These are phyloP conservation scores for Ascochyta rabiei DNA, from an alignment of 2,329 filamentous ascomycete species.

Conservation along the genomic window DNA sequence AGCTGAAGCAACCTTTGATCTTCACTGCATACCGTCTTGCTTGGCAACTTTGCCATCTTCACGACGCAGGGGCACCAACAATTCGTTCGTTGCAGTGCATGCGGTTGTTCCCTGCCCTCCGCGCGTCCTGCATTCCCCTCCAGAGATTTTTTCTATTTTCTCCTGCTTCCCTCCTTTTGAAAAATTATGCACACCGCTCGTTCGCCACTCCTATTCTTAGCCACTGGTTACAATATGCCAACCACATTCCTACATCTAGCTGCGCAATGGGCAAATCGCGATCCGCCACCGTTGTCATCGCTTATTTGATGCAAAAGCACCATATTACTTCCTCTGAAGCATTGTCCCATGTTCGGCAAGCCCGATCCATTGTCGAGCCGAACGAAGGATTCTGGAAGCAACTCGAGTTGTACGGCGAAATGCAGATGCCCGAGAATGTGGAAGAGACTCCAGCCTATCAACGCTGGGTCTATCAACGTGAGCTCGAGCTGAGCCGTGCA, in stretches of 20 bases:
- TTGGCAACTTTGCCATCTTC: slow-evolving; percentile 46
- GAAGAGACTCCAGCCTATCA: slow-evolving; percentile 79
- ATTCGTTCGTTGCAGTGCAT: slow-evolving; percentile 3
- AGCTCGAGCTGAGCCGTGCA: slow-evolving; percentile 70
- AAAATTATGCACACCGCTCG: slow-evolving; percentile 41
- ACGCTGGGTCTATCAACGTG: slow-evolving; percentile 72
- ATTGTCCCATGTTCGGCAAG: slow-evolving; percentile 70
- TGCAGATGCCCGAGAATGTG: slow-evolving; percentile 76
- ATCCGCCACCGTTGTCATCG: slow-evolving; percentile 81
- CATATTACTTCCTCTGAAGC: slow-evolving; percentile 65
- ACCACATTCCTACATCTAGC: slow-evolving; percentile 58
- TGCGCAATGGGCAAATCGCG: slow-evolving; percentile 91
- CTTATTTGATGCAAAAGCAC: slow-evolving; percentile 74
- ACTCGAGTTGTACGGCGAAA: slow-evolving; percentile 82
- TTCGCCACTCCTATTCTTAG: slow-evolving; percentile 41
- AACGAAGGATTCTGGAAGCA: slow-evolving; percentile 93
- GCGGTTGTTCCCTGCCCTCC: slow-evolving; percentile 22
- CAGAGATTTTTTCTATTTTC: slow-evolving; percentile 18
- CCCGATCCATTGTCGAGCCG: slow-evolving; percentile 80
- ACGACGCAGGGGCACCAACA: slow-evolving; percentile 20
- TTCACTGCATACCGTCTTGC: slow-evolving; percentile 31
- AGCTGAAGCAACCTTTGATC: slow-evolving; percentile 46
- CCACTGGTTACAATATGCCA: slow-evolving; percentile 44
- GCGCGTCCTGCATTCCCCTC: slow-evolving; percentile 29
- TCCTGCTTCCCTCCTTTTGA: slow-evolving; percentile 24